Conservation (phyloP, 202 grass and related monocot genomes). For the Digitaria exilis region DNA sequence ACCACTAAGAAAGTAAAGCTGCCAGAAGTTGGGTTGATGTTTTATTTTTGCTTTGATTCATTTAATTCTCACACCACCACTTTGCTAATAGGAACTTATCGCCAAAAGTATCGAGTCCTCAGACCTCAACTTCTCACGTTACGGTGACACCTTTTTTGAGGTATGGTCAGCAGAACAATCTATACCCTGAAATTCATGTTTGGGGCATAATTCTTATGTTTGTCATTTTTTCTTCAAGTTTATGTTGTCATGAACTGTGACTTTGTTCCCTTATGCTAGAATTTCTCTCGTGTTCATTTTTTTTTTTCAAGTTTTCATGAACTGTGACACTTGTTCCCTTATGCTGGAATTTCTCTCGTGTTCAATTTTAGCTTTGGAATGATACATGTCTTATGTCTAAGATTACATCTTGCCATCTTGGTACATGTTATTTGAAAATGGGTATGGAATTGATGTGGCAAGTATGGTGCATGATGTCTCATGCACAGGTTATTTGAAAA, state of each 20-base stretch:
- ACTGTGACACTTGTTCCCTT: neutral
- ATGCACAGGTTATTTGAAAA: neutral
- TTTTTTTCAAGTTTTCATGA: neutral
- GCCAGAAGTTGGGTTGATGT: neutral
- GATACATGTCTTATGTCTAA: neutral
- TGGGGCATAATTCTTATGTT: neutral
- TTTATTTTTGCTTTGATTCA: neutral
- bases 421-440: neutral
- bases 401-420: neutral
- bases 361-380: constrained; percentile 1
- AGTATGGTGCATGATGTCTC: neutral
- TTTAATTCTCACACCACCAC: constrained; percentile 1
- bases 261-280: neutral
- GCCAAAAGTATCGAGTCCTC: constrained; percentile 91
- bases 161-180: constrained; percentile 29
- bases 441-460: neutral
- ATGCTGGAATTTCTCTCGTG: neutral
- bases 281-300: neutral
- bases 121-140: constrained; percentile 92
- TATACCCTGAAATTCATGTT: constrained; percentile 20
- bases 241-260: constrained; percentile 3
- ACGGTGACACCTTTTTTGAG: constrained; percentile 95
- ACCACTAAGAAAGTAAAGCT: constrained; percentile 13
- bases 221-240: neutral
- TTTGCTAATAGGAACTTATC: constrained; percentile 75